These are phyloP conservation scores for Polyporus tsugae DNA, from an alignment of 1,284 basidiomycete species.

Conservation along the genomic window DNA sequence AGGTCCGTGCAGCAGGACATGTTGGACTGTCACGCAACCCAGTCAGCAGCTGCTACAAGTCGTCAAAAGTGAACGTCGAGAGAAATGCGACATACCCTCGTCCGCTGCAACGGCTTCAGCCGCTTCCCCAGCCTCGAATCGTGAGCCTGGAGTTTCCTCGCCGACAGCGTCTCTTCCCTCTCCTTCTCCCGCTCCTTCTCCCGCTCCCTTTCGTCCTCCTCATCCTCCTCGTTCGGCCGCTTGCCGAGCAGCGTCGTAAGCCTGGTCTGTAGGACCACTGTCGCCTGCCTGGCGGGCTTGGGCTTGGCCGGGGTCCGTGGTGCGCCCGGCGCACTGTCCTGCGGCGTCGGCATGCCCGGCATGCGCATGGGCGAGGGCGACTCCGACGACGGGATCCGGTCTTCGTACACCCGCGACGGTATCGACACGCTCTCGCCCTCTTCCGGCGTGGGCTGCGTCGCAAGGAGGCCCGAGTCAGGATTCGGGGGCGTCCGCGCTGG, in stretches of 20 bases:
- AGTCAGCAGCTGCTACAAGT: neutral
- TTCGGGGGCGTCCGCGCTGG: neutral
- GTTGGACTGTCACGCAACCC: neutral
- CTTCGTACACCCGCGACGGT: slow-evolving; percentile 26
- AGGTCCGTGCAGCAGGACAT: slow-evolving; percentile 10
- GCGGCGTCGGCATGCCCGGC: slow-evolving; percentile 28
- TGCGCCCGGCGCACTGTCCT: slow-evolving; percentile 10
- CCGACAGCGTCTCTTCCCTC: slow-evolving; percentile 45
- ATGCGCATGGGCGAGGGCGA: slow-evolving; percentile 56
- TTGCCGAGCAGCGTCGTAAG: slow-evolving; percentile 75
- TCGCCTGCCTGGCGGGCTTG: slow-evolving; percentile 50
- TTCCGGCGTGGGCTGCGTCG: neutral
- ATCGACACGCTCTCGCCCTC: slow-evolving; percentile 15
- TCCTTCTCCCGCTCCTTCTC: slow-evolving; percentile 7
- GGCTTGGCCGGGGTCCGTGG: slow-evolving; percentile 42
- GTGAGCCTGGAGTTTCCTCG: slow-evolving; percentile 22
- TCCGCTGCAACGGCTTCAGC: slow-evolving; percentile 48
- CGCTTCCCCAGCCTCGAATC: slow-evolving; percentile 48
- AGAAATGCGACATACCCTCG: slow-evolving; percentile 48
- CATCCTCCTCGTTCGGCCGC: slow-evolving; percentile 53
- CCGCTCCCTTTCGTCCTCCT: slow-evolving; percentile 30
- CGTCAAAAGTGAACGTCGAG: neutral
- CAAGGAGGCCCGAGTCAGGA: neutral
- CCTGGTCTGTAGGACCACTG: slow-evolving; percentile 66
- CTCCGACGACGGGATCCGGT: slow-evolving; percentile 64